Evolutionary conservation across 192 early-diverging fungal genomes (phyloP).

Genomic region (Podila horticola): DNA sequence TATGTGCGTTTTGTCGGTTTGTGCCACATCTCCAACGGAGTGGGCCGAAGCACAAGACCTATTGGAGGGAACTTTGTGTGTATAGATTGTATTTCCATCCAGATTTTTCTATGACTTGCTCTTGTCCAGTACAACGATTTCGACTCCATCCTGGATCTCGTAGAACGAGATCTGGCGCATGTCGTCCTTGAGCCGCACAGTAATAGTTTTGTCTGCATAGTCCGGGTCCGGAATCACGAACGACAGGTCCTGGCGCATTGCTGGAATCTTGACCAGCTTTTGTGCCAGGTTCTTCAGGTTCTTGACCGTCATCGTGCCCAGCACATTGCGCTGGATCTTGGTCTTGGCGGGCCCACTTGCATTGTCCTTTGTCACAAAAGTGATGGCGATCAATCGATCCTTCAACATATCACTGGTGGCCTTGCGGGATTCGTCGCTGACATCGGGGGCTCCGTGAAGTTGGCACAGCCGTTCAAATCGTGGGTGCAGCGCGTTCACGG

Average conservation of each 20-base stretch:
- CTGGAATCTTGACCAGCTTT: conserved; percentile 56
- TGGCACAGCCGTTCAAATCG: conserved; percentile 62
- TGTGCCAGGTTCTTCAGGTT: conserved; percentile 61
- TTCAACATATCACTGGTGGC: conserved; percentile 53
- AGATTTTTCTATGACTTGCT: not conserved
- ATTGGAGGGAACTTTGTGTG: too few relatives aligned
- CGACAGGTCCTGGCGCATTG: conserved; percentile 51
- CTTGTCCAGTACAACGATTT: conserved; percentile 54
- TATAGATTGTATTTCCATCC: too few relatives aligned
- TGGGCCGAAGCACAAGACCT: too few relatives aligned
- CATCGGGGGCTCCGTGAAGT: conserved; percentile 51
- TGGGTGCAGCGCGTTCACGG: conserved; percentile 49
- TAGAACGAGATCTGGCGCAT: conserved; percentile 62
- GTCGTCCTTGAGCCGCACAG: conserved; percentile 54
- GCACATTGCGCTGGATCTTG: conserved; percentile 32
- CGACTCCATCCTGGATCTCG: conserved; percentile 54
- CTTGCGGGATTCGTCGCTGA: conserved; percentile 35
- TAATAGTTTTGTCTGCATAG: conserved; percentile 5
- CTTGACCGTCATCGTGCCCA: conserved; percentile 61
- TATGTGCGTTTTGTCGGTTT: too few relatives aligned
- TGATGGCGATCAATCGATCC: conserved; percentile 55
- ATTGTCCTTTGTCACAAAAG: conserved; percentile 25
- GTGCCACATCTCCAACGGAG: too few relatives aligned
- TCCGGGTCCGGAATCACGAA: conserved; percentile 39
- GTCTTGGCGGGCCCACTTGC: conserved; percentile 15